A percentile compares a stretch with the other conserved stretches of the same genome.
These are phyloP conservation scores for Kazachstania bromeliacearum DNA, from an alignment of 805 yeast genomes.

Conservation along the genomic window DNA sequence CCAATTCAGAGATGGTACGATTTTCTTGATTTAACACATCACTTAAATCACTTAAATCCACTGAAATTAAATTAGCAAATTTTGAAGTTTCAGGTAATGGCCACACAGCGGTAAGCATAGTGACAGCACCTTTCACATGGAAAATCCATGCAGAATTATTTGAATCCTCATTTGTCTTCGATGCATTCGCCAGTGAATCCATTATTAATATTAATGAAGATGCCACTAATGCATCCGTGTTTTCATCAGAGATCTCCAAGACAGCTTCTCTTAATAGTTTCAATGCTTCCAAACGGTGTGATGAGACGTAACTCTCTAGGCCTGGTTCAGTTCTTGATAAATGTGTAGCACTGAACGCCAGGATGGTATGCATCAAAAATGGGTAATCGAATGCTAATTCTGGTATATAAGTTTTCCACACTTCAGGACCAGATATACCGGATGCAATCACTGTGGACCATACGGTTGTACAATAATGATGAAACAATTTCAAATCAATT, in stretches of 20 bases:
- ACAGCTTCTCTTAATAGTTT: slow-evolving; percentile 78
- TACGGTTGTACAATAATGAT: slow-evolving; percentile 77
- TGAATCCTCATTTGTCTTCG: slow-evolving; percentile 32
- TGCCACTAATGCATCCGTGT: slow-evolving; percentile 89
- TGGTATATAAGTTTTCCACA: slow-evolving; percentile 86
- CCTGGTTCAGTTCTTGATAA: slow-evolving; percentile 68
- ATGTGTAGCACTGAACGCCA: slow-evolving; percentile 91
- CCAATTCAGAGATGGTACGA: slow-evolving; percentile 44
- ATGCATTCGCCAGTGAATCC: slow-evolving; percentile 91
- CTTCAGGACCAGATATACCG: slow-evolving; percentile 70
- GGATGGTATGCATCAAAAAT: slow-evolving; percentile 81
- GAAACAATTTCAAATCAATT: slow-evolving; percentile 72
- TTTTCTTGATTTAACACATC: slow-evolving; percentile 37
- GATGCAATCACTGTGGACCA: slow-evolving; percentile 85
- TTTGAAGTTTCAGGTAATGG: slow-evolving; percentile 66
- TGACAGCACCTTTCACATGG: slow-evolving; percentile 95
- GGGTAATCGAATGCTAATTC: slow-evolving; percentile 80
- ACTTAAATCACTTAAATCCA: slow-evolving; percentile 83
- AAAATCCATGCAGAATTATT: slow-evolving; percentile 81
- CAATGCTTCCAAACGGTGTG: slow-evolving; percentile 82
- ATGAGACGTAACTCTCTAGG: slow-evolving; percentile 69
- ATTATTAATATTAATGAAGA: slow-evolving; percentile 80
- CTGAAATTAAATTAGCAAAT: slow-evolving; percentile 65
- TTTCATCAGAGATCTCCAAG: slow-evolving; percentile 67
- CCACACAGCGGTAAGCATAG: slow-evolving; percentile 91